Conservation (phyloP, 2,329 filamentous ascomycete species). For the Fusarium hainanense region DNA sequence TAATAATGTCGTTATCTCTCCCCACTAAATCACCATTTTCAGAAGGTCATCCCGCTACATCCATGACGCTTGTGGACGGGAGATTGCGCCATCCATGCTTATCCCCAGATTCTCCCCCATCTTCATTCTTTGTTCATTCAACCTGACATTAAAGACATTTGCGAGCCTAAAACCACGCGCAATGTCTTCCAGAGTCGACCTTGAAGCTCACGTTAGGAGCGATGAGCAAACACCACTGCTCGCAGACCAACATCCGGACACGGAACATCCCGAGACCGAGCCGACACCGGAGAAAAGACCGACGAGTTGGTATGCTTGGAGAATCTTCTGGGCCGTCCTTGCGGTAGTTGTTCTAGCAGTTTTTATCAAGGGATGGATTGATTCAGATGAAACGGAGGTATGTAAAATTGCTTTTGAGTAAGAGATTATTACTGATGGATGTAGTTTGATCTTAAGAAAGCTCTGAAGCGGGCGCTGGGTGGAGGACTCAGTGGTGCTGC, state of each 20-base stretch:
- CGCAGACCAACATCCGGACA: background rate
- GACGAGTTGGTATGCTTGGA: conserved; percentile 24
- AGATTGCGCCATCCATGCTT: background rate
- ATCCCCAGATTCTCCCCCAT: background rate
- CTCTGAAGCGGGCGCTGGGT: conserved; percentile 58
- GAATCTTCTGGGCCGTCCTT: conserved; percentile 15
- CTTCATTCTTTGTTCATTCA: background rate
- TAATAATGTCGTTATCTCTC: conserved; percentile 15
- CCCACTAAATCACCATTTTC: background rate
- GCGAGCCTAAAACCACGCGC: rapidly evolving
- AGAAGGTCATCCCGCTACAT: conserved; percentile 2
- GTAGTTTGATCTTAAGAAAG: conserved; percentile 58
- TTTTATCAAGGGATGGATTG: conserved; percentile 22
- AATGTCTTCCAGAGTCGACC: conserved; percentile 1
- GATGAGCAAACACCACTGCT: conserved; percentile 25
- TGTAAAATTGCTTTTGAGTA: rapidly evolving
- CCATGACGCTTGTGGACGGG: conserved; percentile 10
- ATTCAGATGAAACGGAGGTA: conserved; percentile 33
- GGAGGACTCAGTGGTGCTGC: conserved; percentile 60
- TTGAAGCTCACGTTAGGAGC: background rate
- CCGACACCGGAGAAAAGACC: background rate
- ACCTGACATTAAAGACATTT: too few relatives aligned
- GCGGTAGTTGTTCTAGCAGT: background rate
- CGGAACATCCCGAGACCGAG: background rate
- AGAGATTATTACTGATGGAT: background rate